Base-by-base conservation (phyloP, 768 basidiomycete species). In the Pleurotus eryngii region DNA sequence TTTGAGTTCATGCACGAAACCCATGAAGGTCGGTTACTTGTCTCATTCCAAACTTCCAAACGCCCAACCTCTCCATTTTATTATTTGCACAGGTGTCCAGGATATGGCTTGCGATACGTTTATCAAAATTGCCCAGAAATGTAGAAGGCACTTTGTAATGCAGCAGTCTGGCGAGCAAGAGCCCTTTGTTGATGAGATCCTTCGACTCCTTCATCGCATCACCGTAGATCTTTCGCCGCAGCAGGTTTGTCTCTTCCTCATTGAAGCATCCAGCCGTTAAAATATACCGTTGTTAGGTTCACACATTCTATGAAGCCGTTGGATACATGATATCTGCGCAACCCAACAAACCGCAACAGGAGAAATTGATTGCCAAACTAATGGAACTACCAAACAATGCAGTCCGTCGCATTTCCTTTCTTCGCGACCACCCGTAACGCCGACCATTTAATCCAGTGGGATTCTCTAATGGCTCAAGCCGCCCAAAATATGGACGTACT, bases 1-100 rank as follows among this genome's bases (percentile, higher is more conserved):
- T 99, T 98, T 72, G 97, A 99, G 70, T 99, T 99, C 72, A 98
- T 98, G 95, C 97, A 99, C 71, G 96, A 99, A 75, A 97, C 94
- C 0, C 96, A 99, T 67, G 97, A 99, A 78, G 95, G 92, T 89
- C 55, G 39, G 77, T 67, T 9, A 17, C 4, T 18, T 30, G n/a
- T n/a, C 15, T 5, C 40, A 20, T 48, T n/a, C 59, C 39, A n/a
- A 12, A 20, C 7, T 8, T n/a, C 7, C 48, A 24, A 49, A 49
- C 8, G 12, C n/a, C 57, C 26, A n/a, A 40, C 38, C 15, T 22
- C 46, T 3, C 45, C 30, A 6, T 38, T 20, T 30, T 54, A 11
- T 63, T 49, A 45, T 61, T 26, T 46, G 27, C 62, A 42, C 63
- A 92, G 93, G 95, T 76, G 97, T 99, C 9, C 97, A 99, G 72